Evolutionary conservation across 495 filamentous ascomycete genomes (phyloP).

Genomic region (Aspergillus bridgeri): DNA sequence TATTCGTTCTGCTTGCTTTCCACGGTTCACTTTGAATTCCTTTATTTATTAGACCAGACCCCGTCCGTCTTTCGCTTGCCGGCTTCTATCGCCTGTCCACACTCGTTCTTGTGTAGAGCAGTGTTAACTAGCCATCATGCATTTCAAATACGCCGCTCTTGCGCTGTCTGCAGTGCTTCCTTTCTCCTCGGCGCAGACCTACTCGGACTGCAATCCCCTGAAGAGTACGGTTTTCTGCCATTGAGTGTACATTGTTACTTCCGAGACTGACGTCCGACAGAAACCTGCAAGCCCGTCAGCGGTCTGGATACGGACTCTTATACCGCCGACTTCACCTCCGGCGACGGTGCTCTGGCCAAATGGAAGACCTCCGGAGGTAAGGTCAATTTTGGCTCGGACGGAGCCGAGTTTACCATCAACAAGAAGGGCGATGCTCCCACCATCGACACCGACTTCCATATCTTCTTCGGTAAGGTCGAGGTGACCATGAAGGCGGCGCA

Average conservation of each 20-base stretch:
- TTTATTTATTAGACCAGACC: background rate
- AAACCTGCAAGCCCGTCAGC: conserved; percentile 57
- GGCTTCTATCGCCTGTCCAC: background rate
- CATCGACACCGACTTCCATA: conserved; percentile 68
- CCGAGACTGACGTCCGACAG: conserved; percentile 17
- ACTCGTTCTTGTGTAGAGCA: conserved; percentile 6
- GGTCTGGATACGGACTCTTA: conserved; percentile 56
- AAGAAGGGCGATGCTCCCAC: conserved; percentile 72
- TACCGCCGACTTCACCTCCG: conserved; percentile 50
- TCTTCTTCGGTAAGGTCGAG: conserved; percentile 73
- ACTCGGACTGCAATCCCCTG: conserved; percentile 41
- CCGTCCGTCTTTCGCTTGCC: background rate
- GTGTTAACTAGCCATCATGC: conserved; percentile 22
- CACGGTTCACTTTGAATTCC: background rate
- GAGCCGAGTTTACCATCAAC: conserved; percentile 67
- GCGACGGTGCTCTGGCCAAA: conserved; percentile 43
- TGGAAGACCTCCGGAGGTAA: conserved; percentile 62
- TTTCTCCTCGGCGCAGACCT: conserved; percentile 44
- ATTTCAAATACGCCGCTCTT: conserved; percentile 32
- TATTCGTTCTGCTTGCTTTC: background rate
- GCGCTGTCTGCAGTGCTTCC: conserved; percentile 38
- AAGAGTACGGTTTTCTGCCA: conserved; percentile 23
- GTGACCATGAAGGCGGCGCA: conserved; percentile 68
- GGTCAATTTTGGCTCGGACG: conserved; percentile 47
- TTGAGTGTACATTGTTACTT: background rate